Conservation (phyloP, 768 basidiomycete genomes). For the Tylopilus balloui region DNA sequence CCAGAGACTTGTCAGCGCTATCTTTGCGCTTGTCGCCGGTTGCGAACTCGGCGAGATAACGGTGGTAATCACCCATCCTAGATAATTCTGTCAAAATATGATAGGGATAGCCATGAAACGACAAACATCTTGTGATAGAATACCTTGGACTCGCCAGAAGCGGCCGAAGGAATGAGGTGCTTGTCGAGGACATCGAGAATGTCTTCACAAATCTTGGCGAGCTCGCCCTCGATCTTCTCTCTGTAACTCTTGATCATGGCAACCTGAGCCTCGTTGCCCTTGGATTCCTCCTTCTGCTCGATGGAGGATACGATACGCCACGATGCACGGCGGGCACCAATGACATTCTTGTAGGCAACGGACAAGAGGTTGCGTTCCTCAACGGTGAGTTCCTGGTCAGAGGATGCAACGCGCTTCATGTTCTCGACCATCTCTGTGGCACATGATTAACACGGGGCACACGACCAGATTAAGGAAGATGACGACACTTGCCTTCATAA, state of each 20-base stretch:
- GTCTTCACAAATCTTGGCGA: constrained; percentile 98
- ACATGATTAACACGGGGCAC: constrained; percentile 13
- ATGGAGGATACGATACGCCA: constrained; percentile 99
- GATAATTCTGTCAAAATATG: constrained; percentile 12
- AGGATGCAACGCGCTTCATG: constrained; percentile 98
- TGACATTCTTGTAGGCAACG: constrained; percentile 99
- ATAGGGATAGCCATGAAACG: background rate
- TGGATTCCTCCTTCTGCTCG: constrained; percentile 98
- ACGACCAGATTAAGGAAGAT: constrained; percentile 1
- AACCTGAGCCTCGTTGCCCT: constrained; percentile 95
- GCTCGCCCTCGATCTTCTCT: constrained; percentile 95
- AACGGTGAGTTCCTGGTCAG: constrained; percentile 96
- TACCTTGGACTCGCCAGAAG: constrained; percentile 95
- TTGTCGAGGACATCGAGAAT: constrained; percentile 96
- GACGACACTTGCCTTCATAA: constrained; percentile 74
- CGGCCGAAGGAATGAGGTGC: constrained; percentile 95
- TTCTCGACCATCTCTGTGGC: constrained; percentile 92
- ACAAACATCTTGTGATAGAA: constrained; percentile 99
- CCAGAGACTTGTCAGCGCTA: constrained; percentile 94
- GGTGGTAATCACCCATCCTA: constrained; percentile 99
- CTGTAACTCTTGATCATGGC: constrained; percentile 97
- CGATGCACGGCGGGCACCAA: constrained; percentile 95
- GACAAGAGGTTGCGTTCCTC: constrained; percentile 98
- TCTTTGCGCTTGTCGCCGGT: constrained; percentile 97
- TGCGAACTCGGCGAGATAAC: constrained; percentile 97